Evolutionary conservation across 768 basidiomycete genomes (phyloP), one percentile per base, ranked within the genome.

Genomic region (Macrocybe gigantea): DNA sequence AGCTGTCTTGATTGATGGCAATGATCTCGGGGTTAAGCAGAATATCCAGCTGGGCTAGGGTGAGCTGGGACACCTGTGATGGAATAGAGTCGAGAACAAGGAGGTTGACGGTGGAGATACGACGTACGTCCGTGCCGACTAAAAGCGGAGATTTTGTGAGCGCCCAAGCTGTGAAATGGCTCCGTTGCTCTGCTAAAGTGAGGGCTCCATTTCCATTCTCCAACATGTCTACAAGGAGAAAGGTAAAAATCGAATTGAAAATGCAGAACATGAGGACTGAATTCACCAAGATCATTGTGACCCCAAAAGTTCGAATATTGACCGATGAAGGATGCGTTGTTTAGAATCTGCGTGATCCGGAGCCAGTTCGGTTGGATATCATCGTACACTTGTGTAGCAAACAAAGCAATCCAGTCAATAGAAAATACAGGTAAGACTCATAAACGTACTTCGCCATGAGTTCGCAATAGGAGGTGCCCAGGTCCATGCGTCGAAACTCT

Each of bases 161-260:
- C 22, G 78, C 77, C 78, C 78, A 80, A 0, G 74, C 75, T 2
- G 75, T 77, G 55, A 79, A 79, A 55, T 79, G 77, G 29, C 73
- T 72, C 56, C 76, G 75, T 30, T 68, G 61, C 57, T 80, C 76
- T 2, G 74, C 77, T 46, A 67, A 66, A 0, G 72, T 66, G 37
- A 80, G 55, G n/a, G 65, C 63, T 5, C 76, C 75, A 44, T 80
- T 79, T 39, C 77, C 78, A 37, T 76, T 79, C 54, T 54, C 45
- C 33, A 62, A 48, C 45, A 62, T 60, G 40, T 58, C 59, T 57
- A 47, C 12, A 41, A 30, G 22, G 4, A 22, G 22, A 22, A 22
- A 22, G 22, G 22, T 22, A 22, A 22, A 22, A 22, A 4, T 22
- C 22, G 22, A 22, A 22, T 22, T 22, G 3, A 9, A 36, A 32